Percentiles rank a stretch among this genome's conserved stretches.
phyloP scores from a whole-genome alignment of 345 rosid species.

The Murraya koenigii region DNA sequence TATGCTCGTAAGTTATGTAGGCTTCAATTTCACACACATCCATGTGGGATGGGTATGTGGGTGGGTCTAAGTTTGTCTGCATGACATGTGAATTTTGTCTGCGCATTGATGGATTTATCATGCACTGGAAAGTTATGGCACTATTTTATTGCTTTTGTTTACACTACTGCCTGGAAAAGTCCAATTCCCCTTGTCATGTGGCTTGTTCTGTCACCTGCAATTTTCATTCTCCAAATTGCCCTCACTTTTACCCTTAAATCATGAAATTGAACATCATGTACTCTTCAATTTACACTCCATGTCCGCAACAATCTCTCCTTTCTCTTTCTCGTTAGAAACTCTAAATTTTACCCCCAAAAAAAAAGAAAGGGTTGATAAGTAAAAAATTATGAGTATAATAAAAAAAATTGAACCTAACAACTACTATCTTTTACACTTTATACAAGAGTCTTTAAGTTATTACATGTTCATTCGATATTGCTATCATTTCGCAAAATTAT shows the following conservation, averaged over 20 bases:
- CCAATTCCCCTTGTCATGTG: too few relatives aligned
- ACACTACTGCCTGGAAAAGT: background rate
- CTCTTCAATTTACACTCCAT: too few relatives aligned
- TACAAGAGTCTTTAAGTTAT: too few relatives aligned
- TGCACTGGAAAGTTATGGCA: background rate
- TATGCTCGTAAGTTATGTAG: conserved; percentile 16
- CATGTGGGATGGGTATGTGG: conserved; percentile 59
- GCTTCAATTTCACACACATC: conserved; percentile 32
- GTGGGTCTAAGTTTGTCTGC: conserved; percentile 64
- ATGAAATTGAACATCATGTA: background rate
- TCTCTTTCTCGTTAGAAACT: too few relatives aligned
- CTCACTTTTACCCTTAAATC: background rate
- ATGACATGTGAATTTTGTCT: conserved; percentile 66
- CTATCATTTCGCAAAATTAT: too few relatives aligned
- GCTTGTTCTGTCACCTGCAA: background rate
- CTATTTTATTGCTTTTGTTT: too few relatives aligned
- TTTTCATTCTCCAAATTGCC: background rate
- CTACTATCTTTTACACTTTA: too few relatives aligned
- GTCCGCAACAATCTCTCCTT: fast-evolving
- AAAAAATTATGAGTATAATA: too few relatives aligned
- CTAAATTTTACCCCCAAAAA: too few relatives aligned
- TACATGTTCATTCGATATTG: too few relatives aligned
- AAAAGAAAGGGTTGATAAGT: too few relatives aligned
- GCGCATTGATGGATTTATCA: conserved; percentile 1
- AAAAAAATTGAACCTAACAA: too few relatives aligned